Percentiles rank a stretch among this genome's conserved stretches.
Evolutionary conservation across 768 basidiomycete species (phyloP).

Genomic region (Tricholoma matsutake): DNA sequence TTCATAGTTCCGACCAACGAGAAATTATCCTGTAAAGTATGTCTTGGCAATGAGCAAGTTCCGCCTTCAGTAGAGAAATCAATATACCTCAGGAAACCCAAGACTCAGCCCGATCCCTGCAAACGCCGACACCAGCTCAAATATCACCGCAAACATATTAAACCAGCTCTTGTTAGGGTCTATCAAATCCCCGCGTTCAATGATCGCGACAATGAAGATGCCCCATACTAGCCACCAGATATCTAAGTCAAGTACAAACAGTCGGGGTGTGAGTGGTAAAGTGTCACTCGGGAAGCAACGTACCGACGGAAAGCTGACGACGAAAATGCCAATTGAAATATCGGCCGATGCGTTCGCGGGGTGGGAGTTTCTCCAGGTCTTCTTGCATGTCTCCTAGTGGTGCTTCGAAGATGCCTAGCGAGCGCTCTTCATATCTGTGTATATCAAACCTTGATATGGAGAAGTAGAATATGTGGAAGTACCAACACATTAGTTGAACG

Average conservation of each 20-base stretch:
- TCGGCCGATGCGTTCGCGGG: constrained; percentile 42
- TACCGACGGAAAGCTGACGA: constrained; percentile 56
- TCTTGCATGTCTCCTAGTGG: constrained; percentile 42
- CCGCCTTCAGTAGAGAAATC: background rate
- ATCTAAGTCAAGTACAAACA: constrained; percentile 30
- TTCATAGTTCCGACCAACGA: constrained; percentile 61
- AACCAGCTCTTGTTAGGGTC: constrained; percentile 61
- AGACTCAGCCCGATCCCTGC: constrained; percentile 69
- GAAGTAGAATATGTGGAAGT: background rate
- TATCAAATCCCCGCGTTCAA: constrained; percentile 59
- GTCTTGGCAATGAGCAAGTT: background rate
- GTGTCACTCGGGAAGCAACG: constrained; percentile 16
- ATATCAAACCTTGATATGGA: background rate
- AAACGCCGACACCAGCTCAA: constrained; percentile 67
- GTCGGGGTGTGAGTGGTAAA: background rate
- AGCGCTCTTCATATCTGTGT: constrained; percentile 63
- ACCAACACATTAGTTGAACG: constrained; percentile 62
- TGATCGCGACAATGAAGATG: constrained; percentile 68
- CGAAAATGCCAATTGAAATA: constrained; percentile 58
- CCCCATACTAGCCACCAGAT: constrained; percentile 82
- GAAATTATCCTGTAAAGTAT: constrained; percentile 45
- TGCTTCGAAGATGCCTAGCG: constrained; percentile 63
- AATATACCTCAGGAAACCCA: constrained; percentile 46
- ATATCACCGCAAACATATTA: constrained; percentile 52
- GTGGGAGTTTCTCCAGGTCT: constrained; percentile 33